Conservation (phyloP, 169 alveolate species). For the Eimeria falciformis region DNA sequence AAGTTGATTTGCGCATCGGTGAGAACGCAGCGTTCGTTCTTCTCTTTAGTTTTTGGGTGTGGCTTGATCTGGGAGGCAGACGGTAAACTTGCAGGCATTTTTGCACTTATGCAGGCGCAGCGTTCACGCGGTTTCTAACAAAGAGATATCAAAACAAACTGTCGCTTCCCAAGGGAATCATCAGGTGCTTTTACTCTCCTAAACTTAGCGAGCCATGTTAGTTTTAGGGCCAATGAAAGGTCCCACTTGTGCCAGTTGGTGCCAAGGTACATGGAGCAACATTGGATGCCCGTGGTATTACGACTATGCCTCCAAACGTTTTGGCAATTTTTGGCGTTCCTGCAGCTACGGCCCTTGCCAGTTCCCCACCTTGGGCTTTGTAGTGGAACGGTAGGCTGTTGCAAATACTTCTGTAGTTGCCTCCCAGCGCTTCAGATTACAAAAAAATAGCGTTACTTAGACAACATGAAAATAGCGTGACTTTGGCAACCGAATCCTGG, state of each 20-base stretch:
- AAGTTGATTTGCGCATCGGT: conserved; percentile 96
- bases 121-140: conserved; percentile 95
- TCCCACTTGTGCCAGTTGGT: no score
- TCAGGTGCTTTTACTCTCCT: conserved; percentile 20
- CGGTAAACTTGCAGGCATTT: no score
- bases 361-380: conserved; percentile 99
- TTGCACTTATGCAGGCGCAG: conserved; percentile 87
- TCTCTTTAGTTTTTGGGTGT: background rate
- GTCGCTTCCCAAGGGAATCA: conserved; percentile 69
- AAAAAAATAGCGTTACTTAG: background rate
- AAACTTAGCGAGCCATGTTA: no score
- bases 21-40: background rate
- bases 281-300: background rate
- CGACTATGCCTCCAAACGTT: no score
- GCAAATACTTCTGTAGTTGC: background rate
- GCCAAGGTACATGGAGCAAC: no score
- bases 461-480: no score
- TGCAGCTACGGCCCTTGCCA: conserved; percentile 99
- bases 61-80: background rate
- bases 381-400: conserved; percentile 93
- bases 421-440: background rate
- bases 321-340: background rate
- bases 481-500: no score
- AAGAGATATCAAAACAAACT: conserved; percentile 83
- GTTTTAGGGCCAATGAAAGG: no score